These are phyloP conservation scores for Fusarium annulatum DNA, from an alignment of 2,329 filamentous ascomycete species.

Conservation along the genomic window DNA sequence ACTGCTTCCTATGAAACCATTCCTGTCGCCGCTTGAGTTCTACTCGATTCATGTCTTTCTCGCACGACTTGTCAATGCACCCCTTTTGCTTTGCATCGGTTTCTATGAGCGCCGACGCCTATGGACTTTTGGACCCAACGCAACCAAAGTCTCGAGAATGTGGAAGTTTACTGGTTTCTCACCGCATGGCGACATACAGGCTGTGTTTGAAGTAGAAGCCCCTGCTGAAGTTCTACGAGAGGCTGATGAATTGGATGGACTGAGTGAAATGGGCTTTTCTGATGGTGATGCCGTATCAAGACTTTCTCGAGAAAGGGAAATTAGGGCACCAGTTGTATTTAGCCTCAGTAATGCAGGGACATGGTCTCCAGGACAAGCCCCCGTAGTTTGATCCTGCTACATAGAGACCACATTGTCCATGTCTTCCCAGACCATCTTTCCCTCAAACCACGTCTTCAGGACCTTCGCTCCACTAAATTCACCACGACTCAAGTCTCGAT, in stretches of 20 bases:
- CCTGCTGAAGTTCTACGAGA: conserved; percentile 45
- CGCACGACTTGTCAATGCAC: conserved; percentile 70
- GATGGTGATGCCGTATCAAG: conserved; percentile 15
- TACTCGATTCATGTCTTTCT: conserved; percentile 75
- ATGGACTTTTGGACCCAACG: background rate
- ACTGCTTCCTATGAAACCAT: conserved; percentile 71
- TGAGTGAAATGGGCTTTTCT: conserved; percentile 25
- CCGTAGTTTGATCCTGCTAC: background rate
- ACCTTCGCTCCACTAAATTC: background rate
- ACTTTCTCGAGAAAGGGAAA: conserved; percentile 9
- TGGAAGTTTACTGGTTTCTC: conserved; percentile 59
- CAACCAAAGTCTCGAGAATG: background rate
- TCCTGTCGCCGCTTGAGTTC: conserved; percentile 70
- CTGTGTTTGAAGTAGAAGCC: conserved; percentile 69
- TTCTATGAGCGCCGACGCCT: conserved; percentile 63
- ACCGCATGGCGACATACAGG: conserved; percentile 69
- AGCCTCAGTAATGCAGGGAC: conserved; percentile 1
- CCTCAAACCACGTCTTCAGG: background rate
- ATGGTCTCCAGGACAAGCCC: background rate
- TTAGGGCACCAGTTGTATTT: conserved; percentile 2
- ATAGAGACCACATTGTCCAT: rapidly evolving
- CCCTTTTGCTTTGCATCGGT: conserved; percentile 68
- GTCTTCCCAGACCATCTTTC: background rate
- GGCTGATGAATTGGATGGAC: conserved; percentile 13
- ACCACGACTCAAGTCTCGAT: background rate